These are phyloP conservation scores for Naganishia kalamii DNA, from an alignment of 768 basidiomycete species.

Conservation along the genomic window DNA sequence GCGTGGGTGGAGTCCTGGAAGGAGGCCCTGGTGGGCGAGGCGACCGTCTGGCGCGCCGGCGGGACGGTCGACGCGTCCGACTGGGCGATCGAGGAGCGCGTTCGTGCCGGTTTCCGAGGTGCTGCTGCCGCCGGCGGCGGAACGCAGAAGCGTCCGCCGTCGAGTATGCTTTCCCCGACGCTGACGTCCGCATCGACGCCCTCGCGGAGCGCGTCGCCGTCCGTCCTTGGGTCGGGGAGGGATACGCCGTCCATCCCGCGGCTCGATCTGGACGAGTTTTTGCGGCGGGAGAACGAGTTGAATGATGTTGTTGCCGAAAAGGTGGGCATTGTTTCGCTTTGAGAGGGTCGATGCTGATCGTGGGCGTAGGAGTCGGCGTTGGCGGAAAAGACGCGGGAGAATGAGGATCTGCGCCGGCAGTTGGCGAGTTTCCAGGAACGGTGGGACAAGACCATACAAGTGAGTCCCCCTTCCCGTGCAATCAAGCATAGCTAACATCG, in stretches of 20 bases:
- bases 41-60: conserved; percentile 81
- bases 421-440: conserved; percentile 84
- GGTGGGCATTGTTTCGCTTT: conserved; percentile 1
- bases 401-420: conserved; percentile 84
- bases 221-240: conserved; percentile 9
- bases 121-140: neutral
- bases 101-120: conserved; percentile 27
- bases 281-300: conserved; percentile 91
- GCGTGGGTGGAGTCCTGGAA: conserved; percentile 19
- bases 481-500: neutral
- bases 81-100: conserved; percentile 69
- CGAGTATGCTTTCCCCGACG: conserved; percentile 7
- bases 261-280: conserved; percentile 86
- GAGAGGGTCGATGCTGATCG: conserved; percentile 32
- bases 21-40: conserved; percentile 74
- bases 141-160: conserved; percentile 4
- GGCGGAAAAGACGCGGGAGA: conserved; percentile 70
- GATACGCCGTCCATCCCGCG: conserved; percentile 29
- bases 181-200: conserved; percentile 10
- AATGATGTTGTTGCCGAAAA: conserved; percentile 86
- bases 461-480: conserved; percentile 37
- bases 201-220: conserved; percentile 1
- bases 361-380: conserved; percentile 62
- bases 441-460: conserved; percentile 70
- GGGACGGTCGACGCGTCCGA: conserved; percentile 74